Evolutionary conservation across 2,329 filamentous ascomycete species (phyloP).

Genomic region (Ophiognomonia clavigignenti-juglandacearum): DNA sequence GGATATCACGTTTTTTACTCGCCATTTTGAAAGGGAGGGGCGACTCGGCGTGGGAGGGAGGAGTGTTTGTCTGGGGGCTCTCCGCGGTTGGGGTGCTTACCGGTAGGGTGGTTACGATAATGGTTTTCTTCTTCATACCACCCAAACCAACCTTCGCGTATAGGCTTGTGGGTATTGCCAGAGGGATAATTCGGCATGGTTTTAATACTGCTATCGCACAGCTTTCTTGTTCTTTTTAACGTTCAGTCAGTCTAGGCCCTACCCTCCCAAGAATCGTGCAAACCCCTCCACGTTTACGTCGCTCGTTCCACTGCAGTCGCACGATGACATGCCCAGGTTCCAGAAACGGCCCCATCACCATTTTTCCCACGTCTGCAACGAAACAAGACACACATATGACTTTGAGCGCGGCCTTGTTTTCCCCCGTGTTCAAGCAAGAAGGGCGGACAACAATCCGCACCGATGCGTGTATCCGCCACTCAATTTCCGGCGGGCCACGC

Average conservation of each 20-base stretch:
- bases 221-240: constrained; percentile 15
- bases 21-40: constrained; percentile 3
- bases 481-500: too few relatives aligned
- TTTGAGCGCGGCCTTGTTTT: too few relatives aligned
- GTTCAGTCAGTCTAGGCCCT: constrained; percentile 12
- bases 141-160: constrained; percentile 9
- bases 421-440: too few relatives aligned
- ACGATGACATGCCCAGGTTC: background rate
- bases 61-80: constrained; percentile 1
- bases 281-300: constrained; percentile 10
- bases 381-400: too few relatives aligned
- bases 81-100: too few relatives aligned
- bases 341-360: too few relatives aligned
- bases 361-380: background rate
- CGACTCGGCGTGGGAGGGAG: too few relatives aligned
- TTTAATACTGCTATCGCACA: constrained; percentile 16
- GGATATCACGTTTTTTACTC: constrained; percentile 9
- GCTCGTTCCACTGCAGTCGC: background rate
- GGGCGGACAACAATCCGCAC: too few relatives aligned
- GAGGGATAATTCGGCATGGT: constrained; percentile 17
- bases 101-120: constrained; percentile 18
- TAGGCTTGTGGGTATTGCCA: constrained; percentile 16
- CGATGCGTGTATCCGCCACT: too few relatives aligned
- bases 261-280: constrained; percentile 14
- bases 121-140: constrained; percentile 22